Evolutionary conservation across 257 asterid genomes (phyloP).

Genomic region (Orobanche coerulescens): DNA sequence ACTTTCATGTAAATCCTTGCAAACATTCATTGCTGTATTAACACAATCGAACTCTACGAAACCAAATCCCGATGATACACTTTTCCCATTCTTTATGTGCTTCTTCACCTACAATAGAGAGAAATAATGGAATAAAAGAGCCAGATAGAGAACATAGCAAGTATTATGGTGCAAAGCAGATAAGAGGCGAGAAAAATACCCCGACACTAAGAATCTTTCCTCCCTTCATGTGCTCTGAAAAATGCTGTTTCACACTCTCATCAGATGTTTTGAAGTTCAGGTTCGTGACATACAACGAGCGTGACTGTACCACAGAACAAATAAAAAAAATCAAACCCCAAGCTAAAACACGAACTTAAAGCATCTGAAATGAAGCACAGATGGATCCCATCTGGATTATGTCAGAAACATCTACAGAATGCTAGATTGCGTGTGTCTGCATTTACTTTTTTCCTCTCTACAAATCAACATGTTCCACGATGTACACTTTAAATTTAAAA

Average conservation of each 20-base stretch:
- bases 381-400: no score
- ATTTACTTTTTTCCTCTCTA: no score
- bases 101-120: constrained; percentile 58
- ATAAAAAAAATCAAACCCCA: background rate
- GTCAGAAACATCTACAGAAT: no score
- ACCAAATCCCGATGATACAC: constrained; percentile 89
- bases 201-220: constrained; percentile 76
- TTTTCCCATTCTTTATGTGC: constrained; percentile 82
- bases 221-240: constrained; percentile 54
- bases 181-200: constrained; percentile 42
- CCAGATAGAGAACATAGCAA: background rate
- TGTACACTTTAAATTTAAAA: no score
- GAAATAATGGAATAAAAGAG: background rate
- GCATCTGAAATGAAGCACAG: constrained; percentile 13
- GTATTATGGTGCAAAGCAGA: constrained; percentile 9
- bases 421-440: no score
- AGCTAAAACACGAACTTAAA: background rate
- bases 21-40: constrained; percentile 64
- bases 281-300: constrained; percentile 85
- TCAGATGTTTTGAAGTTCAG: constrained; percentile 83
- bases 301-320: constrained; percentile 50
- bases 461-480: no score
- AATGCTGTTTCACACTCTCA: constrained; percentile 66
- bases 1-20: constrained; percentile 82
- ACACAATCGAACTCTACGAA: constrained; percentile 78